A percentile compares a stretch with the other conserved stretches of the same genome.
Conservation (phyloP, 805 yeast genomes). For the Candida endomychidarum region DNA sequence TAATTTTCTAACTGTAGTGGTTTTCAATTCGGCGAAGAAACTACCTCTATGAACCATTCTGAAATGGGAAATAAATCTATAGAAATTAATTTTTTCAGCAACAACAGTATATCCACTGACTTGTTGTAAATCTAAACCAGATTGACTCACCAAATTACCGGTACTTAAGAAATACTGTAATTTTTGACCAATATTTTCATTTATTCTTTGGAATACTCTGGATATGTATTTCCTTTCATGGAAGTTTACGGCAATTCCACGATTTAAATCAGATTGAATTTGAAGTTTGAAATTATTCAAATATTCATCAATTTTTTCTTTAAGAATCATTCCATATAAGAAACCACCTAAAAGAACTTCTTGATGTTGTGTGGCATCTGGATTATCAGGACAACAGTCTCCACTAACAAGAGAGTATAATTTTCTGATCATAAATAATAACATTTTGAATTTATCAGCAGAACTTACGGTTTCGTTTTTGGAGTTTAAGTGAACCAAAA, state of each 20-base stretch:
- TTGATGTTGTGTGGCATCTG: conserved; percentile 99
- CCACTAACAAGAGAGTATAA: conserved; percentile 94
- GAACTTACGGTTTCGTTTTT: conserved; percentile 35
- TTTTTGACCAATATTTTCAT: conserved; percentile 93
- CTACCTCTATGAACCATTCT: conserved; percentile 99
- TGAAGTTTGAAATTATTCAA: conserved; percentile 70
- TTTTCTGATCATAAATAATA: conserved; percentile 93
- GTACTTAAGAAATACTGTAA: conserved; percentile 93
- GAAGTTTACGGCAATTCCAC: conserved; percentile 82
- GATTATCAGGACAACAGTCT: conserved; percentile 95
- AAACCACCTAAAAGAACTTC: conserved; percentile 95
- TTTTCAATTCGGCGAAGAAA: conserved; percentile 95
- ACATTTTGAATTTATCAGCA: conserved; percentile 80
- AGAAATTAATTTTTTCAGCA: conserved; percentile 96
- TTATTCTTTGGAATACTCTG: conserved; percentile 72
- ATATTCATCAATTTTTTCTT: conserved; percentile 95
- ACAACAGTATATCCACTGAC: conserved; percentile 98
- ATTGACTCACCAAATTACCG: conserved; percentile 94
- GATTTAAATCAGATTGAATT: conserved; percentile 73
- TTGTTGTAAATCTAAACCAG: conserved; percentile 97
- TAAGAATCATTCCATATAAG: conserved; percentile 92
- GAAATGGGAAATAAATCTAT: conserved; percentile 97
- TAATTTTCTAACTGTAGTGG: conserved; percentile 94
- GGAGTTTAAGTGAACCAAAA: conserved; percentile 74
- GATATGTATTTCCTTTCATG: conserved; percentile 79